Evolutionary conservation across 2,329 filamentous ascomycete genomes (phyloP), one percentile per base, ranked within the genome.

Genomic region (Colletotrichum sp.): DNA sequence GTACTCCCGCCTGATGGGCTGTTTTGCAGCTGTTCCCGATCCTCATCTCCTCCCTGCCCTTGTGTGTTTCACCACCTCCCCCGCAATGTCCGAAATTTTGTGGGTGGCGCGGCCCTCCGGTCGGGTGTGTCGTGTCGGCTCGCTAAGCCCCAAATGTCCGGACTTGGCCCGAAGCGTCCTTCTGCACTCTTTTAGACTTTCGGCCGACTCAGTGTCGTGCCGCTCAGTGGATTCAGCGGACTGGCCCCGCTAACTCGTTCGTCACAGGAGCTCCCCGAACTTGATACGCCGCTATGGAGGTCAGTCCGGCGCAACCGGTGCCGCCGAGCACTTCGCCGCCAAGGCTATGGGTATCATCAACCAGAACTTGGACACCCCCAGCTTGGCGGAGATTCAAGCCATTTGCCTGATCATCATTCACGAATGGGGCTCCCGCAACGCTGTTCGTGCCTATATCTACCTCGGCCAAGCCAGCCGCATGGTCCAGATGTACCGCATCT

Each of bases 401-500:
- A 84, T 92, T 34, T 92, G 91, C 82, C 85, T 92, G 70, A 83
- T 92, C 78, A 89, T 91, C 78, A 90, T 92, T 68, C 91, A 92
- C 78, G 91, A 92, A 83, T 92, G 91, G 91, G 91, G 91, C 64
- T 89, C 88, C 73, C 84, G 91, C 56, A 92, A 91, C 81, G 91
- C 91, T 48, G 89, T 92, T 34, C 89, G 91, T 21, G 91, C 91
- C 76, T 92, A 92, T 85, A 89, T 91, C 81, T 92, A 92, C 80
- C 86, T 92, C 28, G 91, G 91, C 77, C 90, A 92, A 80, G 91
- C 91, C 36, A 88, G 90, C n/a, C 89, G 91, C 75, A 92, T 92
- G 90, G 87, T 91, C 36, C 91, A 92, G 83, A 92, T 92, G 91
- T 91, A 89, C 79, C 88, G 90, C 77, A 89, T 92, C 71, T 87